Evolutionary conservation across 75 land plant species (phyloP).

Genomic region (Pinus albicaulis): DNA sequence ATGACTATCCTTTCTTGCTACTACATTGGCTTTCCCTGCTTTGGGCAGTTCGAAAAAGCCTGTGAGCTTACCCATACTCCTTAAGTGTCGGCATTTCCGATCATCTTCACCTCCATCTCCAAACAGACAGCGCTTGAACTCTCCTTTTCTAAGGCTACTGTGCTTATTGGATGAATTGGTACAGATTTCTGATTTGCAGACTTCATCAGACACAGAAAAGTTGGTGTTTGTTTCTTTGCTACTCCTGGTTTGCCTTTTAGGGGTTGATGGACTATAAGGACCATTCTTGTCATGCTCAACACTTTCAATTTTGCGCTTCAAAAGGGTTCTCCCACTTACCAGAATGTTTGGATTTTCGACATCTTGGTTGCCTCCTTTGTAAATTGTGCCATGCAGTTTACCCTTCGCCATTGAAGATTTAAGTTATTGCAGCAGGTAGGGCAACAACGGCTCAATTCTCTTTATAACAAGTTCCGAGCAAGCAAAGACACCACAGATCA

Average conservation of each 20-base stretch:
- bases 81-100: neutral
- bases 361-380: neutral
- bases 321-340: conserved; percentile 1
- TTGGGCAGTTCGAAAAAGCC: neutral
- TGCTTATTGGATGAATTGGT: neutral
- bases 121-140: conserved; percentile 1
- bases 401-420: no score
- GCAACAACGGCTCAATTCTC: neutral
- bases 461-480: neutral
- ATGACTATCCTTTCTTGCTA: conserved; percentile 1
- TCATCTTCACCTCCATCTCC: neutral
- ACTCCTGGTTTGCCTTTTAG: neutral
- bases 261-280: neutral
- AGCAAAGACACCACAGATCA: no score
- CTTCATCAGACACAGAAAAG: neutral
- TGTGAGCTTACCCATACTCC: conserved; percentile 9
- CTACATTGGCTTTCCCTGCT: neutral
- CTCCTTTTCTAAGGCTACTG: conserved; percentile 1
- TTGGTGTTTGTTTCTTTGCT: conserved; percentile 5
- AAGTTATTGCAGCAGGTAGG: no score
- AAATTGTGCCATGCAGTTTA: neutral
- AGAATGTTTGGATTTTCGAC: neutral
- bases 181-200: neutral
- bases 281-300: neutral
- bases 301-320: conserved; percentile 2